Evolutionary conservation across 345 rosid genomes (phyloP).

Genomic region (Turritis glabra): DNA sequence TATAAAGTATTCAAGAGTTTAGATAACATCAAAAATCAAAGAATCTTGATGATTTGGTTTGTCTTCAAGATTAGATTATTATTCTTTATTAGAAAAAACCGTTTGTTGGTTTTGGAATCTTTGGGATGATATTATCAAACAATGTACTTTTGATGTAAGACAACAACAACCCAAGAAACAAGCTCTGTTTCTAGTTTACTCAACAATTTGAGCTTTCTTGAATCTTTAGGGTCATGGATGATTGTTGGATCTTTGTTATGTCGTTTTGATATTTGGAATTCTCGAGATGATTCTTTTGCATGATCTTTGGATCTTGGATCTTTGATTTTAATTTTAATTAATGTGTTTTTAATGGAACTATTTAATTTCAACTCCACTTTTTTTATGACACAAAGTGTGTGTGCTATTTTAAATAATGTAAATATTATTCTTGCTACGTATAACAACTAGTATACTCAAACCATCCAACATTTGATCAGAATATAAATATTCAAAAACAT

Average conservation of each 20-base stretch:
- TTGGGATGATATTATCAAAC: slow-evolving; percentile 23
- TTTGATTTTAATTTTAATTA: slow-evolving; percentile 23
- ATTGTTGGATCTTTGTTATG: slow-evolving; percentile 29
- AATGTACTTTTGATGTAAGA: slow-evolving; percentile 31
- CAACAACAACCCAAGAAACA: neutral
- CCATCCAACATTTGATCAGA: slow-evolving; percentile 9
- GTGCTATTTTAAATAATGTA: slow-evolving; percentile 3
- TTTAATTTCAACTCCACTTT: slow-evolving; percentile 21
- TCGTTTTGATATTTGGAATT: slow-evolving; percentile 20
- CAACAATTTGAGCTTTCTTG: neutral
- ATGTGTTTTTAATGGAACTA: slow-evolving; percentile 18
- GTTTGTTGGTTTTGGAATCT: slow-evolving; percentile 23
- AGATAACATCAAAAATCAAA: slow-evolving; percentile 12
- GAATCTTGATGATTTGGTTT: slow-evolving; percentile 26
- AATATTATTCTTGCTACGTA: neutral
- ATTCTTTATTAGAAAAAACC: slow-evolving; percentile 18
- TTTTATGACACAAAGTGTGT: slow-evolving; percentile 32
- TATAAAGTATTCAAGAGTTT: slow-evolving; percentile 16
- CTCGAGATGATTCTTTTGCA: slow-evolving; percentile 37
- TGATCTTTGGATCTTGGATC: slow-evolving; percentile 40
- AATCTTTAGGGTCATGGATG: neutral
- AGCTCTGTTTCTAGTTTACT: slow-evolving; percentile 25
- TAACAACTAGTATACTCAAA: neutral
- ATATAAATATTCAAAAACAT: slow-evolving; percentile 16
- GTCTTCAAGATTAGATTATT: slow-evolving; percentile 32